A percentile compares a stretch with the other conserved stretches of the same genome.
Evolutionary conservation across 345 rosid species (phyloP).

Genomic region (Rhizophora apiculata): DNA sequence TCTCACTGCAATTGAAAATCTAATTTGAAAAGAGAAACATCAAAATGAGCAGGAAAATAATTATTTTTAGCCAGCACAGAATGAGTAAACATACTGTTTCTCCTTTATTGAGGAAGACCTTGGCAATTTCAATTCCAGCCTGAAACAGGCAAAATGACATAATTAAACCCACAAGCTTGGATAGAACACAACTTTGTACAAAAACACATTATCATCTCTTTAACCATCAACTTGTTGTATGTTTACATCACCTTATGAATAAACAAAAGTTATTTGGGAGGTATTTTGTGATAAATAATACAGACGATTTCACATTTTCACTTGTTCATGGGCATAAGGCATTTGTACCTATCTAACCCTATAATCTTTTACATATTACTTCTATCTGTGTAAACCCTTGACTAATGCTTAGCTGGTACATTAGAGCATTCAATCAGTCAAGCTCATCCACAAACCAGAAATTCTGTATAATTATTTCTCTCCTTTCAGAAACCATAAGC

Average conservation of each 20-base stretch:
- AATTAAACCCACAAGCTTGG: conserved; percentile 2
- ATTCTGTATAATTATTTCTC: no score
- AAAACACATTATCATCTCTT: not conserved
- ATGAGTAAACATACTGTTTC: conserved; percentile 52
- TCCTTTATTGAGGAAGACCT: conserved; percentile 84
- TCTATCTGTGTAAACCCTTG: no score
- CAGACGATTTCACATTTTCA: not conserved
- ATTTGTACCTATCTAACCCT: no score
- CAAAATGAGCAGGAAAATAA: conserved; percentile 1
- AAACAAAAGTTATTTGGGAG: not conserved
- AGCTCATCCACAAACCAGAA: no score
- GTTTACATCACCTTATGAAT: not conserved
- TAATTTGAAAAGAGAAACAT: not conserved
- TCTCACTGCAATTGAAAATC: no score
- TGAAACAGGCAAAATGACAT: conserved; percentile 34
- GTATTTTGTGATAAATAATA: no score
- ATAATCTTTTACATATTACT: no score
- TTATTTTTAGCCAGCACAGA: conserved; percentile 11
- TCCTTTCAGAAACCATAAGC: no score
- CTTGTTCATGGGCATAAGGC: no score
- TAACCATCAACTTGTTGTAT: not conserved
- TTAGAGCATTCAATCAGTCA: no score
- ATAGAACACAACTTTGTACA: not conserved
- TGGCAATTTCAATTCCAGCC: conserved; percentile 97
- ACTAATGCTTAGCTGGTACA: no score